Percentiles rank a stretch among this genome's conserved stretches.
These are phyloP conservation scores for Globisporangium yorkense DNA, from an alignment of 352 stramenopile species.

Conservation along the genomic window DNA sequence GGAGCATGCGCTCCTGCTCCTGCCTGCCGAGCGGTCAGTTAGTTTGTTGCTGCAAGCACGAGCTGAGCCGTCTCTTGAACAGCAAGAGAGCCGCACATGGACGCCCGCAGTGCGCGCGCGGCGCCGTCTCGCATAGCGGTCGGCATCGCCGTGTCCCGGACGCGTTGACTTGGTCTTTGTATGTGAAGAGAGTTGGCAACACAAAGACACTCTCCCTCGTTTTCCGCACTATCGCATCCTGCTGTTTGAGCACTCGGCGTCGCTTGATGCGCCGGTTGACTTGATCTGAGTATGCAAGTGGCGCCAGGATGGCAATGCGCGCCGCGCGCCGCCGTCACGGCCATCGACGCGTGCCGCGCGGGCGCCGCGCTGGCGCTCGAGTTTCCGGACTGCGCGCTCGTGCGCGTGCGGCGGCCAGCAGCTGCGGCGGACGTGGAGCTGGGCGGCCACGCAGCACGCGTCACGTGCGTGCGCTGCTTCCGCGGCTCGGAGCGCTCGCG, in stretches of 20 bases:
- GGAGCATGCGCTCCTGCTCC: slow-evolving; percentile 33
- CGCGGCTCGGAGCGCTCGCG: slow-evolving; percentile 1
- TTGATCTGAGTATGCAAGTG: slow-evolving; percentile 26
- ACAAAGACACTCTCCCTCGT: background rate
- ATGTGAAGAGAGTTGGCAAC: background rate
- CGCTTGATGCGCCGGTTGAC: background rate
- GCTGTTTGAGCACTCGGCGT: background rate
- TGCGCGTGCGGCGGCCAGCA: slow-evolving; percentile 23
- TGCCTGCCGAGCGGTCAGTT: slow-evolving; percentile 11
- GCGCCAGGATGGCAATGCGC: slow-evolving; percentile 41
- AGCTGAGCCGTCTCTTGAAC: background rate
- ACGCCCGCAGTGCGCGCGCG: background rate
- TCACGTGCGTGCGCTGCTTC: slow-evolving; percentile 34
- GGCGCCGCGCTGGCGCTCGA: slow-evolving; percentile 47
- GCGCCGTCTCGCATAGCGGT: background rate
- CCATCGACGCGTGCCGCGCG: slow-evolving; percentile 22
- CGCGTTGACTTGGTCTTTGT: background rate
- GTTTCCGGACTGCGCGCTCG: slow-evolving; percentile 36
- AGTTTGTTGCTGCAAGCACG: background rate
- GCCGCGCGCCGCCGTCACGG: slow-evolving; percentile 29
- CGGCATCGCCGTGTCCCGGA: background rate
- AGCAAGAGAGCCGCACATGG: background rate
- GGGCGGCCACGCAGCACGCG: slow-evolving; percentile 35
- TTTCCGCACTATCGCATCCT: background rate
- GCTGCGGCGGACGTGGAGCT: slow-evolving; percentile 36